Evolutionary conservation across 345 rosid species (phyloP).

Genomic region (Syzygium aqueum): DNA sequence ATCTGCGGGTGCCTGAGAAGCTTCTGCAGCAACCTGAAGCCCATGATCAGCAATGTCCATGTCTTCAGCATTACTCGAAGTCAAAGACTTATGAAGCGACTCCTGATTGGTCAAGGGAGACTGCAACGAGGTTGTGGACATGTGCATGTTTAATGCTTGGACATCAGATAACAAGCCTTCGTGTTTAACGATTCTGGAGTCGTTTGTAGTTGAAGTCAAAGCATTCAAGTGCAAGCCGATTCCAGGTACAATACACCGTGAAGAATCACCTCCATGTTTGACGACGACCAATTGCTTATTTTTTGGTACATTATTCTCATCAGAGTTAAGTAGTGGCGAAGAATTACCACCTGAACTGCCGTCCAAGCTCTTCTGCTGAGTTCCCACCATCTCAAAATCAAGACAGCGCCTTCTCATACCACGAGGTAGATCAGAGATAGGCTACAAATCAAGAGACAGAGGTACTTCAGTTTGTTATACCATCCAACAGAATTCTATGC

Average conservation of each 20-base stretch:
- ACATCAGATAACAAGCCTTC: slow-evolving; percentile 36
- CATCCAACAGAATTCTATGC: not conserved
- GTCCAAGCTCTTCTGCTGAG: slow-evolving; percentile 35
- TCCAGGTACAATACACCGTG: slow-evolving; percentile 59
- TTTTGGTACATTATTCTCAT: slow-evolving; percentile 12
- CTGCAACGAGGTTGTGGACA: slow-evolving; percentile 18
- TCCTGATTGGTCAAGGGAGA: slow-evolving; percentile 32
- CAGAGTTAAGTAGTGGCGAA: slow-evolving; percentile 16
- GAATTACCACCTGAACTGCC: slow-evolving; percentile 19
- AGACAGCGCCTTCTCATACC: slow-evolving; percentile 93
- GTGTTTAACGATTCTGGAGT: slow-evolving; percentile 20
- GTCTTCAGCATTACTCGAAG: slow-evolving; percentile 16
- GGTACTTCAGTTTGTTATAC: not conserved
- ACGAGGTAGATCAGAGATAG: slow-evolving; percentile 50
- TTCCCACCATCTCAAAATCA: slow-evolving; percentile 69
- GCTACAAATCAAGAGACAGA: slow-evolving; percentile 19
- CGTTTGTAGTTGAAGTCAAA: slow-evolving; percentile 45
- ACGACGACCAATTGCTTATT: slow-evolving; percentile 25
- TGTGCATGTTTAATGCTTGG: slow-evolving; percentile 26
- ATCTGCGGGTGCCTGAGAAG: slow-evolving; percentile 28
- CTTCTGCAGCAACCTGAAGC: slow-evolving; percentile 36
- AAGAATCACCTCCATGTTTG: slow-evolving; percentile 37
- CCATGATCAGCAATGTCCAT: slow-evolving; percentile 24
- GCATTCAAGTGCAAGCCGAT: slow-evolving; percentile 95
- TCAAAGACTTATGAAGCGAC: slow-evolving; percentile 21